phyloP scores from a whole-genome alignment of 805 yeast species.

The Cyberlindnera euphorbiiphila region DNA sequence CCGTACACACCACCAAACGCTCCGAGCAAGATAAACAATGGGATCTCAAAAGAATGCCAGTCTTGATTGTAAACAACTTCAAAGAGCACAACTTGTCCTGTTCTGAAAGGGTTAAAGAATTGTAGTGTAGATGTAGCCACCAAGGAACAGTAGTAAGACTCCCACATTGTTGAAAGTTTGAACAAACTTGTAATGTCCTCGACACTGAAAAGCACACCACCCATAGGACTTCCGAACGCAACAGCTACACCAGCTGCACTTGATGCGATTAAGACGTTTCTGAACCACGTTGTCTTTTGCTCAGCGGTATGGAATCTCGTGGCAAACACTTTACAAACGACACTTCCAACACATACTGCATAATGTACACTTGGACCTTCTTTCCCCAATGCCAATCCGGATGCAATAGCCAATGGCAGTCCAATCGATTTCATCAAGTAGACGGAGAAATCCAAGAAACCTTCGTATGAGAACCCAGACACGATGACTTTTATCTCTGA shows the following conservation, averaged over 20 bases:
- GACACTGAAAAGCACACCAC: conserved; percentile 89
- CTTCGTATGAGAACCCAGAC: conserved; percentile 78
- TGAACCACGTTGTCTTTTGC: conserved; percentile 18
- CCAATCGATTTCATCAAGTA: conserved; percentile 73
- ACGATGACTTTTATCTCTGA: conserved; percentile 94
- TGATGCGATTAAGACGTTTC: conserved; percentile 64
- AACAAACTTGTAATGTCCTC: conserved; percentile 84
- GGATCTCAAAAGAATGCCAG: conserved; percentile 86
- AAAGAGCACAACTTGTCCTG: conserved; percentile 91
- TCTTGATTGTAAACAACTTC: conserved; percentile 82
- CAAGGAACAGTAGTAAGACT: conserved; percentile 85
- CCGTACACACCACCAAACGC: conserved; percentile 92
- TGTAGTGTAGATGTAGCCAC: conserved; percentile 82
- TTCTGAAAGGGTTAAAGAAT: conserved; percentile 83
- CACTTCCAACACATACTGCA: conserved; percentile 88
- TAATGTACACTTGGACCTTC: conserved; percentile 99
- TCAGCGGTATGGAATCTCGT: conserved; percentile 12
- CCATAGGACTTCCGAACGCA: conserved; percentile 95
- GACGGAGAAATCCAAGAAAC: conserved; percentile 72
- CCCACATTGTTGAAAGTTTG: conserved; percentile 80
- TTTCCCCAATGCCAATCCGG: conserved; percentile 92
- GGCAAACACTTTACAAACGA: conserved; percentile 27
- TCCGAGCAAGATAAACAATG: conserved; percentile 75
- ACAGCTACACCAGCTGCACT: conserved; percentile 99
- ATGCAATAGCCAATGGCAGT: conserved; percentile 85